Conservation (phyloP, 176 grass and related monocot genomes). For the Metroxylon sagu region DNA sequence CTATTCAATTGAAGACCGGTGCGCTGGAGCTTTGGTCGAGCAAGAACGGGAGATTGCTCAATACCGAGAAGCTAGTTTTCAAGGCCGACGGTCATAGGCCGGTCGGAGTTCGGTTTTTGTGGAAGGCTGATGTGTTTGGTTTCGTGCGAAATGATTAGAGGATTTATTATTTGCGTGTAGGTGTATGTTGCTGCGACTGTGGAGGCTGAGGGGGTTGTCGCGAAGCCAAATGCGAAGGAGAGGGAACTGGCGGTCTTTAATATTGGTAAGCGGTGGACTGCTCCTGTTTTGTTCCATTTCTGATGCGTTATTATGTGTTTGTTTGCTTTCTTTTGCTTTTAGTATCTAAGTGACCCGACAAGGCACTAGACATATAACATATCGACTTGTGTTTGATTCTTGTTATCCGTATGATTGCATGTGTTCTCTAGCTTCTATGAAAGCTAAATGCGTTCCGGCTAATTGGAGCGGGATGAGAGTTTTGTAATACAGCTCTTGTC, state of each 20-base stretch:
- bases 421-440: no score
- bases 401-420: no score
- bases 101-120: slow-evolving; percentile 15
- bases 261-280: slow-evolving; percentile 38
- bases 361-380: no score
- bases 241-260: slow-evolving; percentile 73
- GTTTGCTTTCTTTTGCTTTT: no score
- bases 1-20: slow-evolving; percentile 33
- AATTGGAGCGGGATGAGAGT: no score
- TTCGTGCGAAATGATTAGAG: background rate
- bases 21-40: slow-evolving; percentile 14
- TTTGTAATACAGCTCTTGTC: no score
- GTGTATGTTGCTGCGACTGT: slow-evolving; percentile 61
- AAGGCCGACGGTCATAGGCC: slow-evolving; percentile 34
- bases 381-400: no score
- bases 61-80: slow-evolving; percentile 91
- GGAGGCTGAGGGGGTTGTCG: slow-evolving; percentile 64
- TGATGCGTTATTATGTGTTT: no score
- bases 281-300: background rate
- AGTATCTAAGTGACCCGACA: no score
- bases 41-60: slow-evolving; percentile 80
- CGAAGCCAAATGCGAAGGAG: slow-evolving; percentile 34
- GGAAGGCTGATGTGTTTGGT: no score
- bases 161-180: slow-evolving; percentile 25
- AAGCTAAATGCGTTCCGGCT: no score